A percentile compares a stretch with the other conserved stretches of the same genome.
phyloP scores from a whole-genome alignment of 805 yeast species.

The Kazachstania bromeliacearum region DNA sequence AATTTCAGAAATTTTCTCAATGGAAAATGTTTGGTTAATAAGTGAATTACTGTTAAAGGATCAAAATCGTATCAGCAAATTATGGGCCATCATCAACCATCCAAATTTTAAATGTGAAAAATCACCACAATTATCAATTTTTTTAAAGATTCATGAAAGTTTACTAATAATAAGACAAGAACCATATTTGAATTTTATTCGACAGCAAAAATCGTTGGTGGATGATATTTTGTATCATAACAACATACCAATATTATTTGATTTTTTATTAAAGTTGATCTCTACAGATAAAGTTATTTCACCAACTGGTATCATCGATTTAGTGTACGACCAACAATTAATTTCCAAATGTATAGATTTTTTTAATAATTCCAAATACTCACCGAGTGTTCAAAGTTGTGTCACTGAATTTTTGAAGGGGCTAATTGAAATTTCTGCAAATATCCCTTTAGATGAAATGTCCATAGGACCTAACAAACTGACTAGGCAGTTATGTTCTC shows the following conservation, averaged over 20 bases:
- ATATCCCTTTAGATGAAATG: conserved; percentile 64
- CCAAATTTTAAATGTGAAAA: conserved; percentile 47
- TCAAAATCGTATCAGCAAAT: conserved; percentile 46
- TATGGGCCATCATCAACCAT: conserved; percentile 72
- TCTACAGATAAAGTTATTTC: conserved; percentile 85
- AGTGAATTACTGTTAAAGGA: conserved; percentile 82
- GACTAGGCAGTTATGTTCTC: conserved; percentile 77
- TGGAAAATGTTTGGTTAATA: conserved; percentile 77
- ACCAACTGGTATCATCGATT: conserved; percentile 81
- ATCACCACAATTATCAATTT: conserved; percentile 68
- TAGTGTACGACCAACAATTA: conserved; percentile 62
- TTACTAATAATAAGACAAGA: conserved; percentile 65
- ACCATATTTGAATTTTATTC: conserved; percentile 29
- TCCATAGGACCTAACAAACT: conserved; percentile 92
- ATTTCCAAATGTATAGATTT: conserved; percentile 62
- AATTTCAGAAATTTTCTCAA: conserved; percentile 70
- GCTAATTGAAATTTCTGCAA: conserved; percentile 87
- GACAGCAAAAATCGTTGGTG: conserved; percentile 46
- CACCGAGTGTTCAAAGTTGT: conserved; percentile 70
- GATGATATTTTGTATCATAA: conserved; percentile 64
- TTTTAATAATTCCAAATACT: conserved; percentile 46
- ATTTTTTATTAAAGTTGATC: conserved; percentile 75
- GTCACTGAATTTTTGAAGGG: conserved; percentile 93
- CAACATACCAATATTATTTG: conserved; percentile 86
- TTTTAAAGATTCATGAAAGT: conserved; percentile 83